phyloP scores from a whole-genome alignment of 2,329 filamentous ascomycete species.

The Colletotrichum eleusines region DNA sequence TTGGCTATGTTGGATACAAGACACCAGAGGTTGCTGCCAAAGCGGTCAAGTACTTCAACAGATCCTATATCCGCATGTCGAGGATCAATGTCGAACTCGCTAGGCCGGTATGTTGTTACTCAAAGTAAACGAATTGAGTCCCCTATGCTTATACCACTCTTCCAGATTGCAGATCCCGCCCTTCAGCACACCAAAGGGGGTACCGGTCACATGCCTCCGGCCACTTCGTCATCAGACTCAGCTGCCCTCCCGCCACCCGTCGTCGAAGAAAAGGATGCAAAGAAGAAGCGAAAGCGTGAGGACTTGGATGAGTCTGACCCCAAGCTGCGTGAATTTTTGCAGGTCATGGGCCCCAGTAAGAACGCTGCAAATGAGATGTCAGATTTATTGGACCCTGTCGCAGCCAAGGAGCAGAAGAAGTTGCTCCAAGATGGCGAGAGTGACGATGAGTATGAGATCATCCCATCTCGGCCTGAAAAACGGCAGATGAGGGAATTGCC shows the following conservation, averaged over 20 bases:
- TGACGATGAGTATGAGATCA: constrained; percentile 80
- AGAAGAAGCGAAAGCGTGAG: constrained; percentile 77
- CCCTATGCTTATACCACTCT: constrained; percentile 25
- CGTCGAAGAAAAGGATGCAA: constrained; percentile 30
- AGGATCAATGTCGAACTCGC: constrained; percentile 92
- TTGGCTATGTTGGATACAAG: constrained; percentile 96
- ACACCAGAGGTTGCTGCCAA: constrained; percentile 81
- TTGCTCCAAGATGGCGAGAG: constrained; percentile 66
- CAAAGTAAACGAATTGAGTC: neutral
- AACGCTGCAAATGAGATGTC: constrained; percentile 47
- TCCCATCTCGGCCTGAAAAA: constrained; percentile 66
- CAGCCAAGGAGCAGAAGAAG: constrained; percentile 49
- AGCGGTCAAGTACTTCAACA: constrained; percentile 96
- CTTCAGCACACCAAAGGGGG: constrained; percentile 46
- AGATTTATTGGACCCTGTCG: constrained; percentile 36
- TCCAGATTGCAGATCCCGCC: constrained; percentile 57
- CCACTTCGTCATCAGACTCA: constrained; percentile 33
- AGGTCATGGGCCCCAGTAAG: constrained; percentile 78
- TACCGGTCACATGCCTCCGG: constrained; percentile 9
- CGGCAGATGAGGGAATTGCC: constrained; percentile 49
- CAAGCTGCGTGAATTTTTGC: constrained; percentile 87
- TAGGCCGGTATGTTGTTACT: constrained; percentile 62
- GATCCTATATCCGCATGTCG: constrained; percentile 94
- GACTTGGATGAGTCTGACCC: constrained; percentile 73
- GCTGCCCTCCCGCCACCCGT: constrained; percentile 43